Evolutionary conservation across 148 eudicot genomes (phyloP).

Genomic region (Diospyros kaki): DNA sequence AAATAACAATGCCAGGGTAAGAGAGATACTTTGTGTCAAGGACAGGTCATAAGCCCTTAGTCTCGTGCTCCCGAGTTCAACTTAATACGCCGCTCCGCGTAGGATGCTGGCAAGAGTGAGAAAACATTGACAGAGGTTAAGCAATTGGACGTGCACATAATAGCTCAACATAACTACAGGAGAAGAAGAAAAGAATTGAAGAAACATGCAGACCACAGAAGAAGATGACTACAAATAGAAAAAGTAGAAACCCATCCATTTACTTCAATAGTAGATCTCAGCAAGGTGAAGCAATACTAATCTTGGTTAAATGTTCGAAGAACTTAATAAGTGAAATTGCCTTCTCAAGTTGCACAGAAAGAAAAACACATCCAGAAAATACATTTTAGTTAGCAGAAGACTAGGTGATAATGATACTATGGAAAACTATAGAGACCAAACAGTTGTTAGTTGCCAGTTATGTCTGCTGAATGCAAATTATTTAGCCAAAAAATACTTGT

Average conservation of each 20-base stretch:
- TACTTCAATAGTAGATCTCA: background rate
- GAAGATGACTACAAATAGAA: background rate
- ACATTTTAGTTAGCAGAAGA: too few relatives aligned
- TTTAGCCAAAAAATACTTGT: background rate
- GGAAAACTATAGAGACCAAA: background rate
- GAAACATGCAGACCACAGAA: background rate
- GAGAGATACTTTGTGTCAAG: too few relatives aligned
- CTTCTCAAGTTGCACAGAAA: background rate
- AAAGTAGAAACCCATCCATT: background rate
- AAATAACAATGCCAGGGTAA: background rate
- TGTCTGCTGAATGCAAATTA: background rate
- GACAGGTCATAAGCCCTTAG: background rate
- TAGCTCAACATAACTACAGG: background rate
- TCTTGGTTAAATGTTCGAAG: background rate
- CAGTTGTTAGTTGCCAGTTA: too few relatives aligned
- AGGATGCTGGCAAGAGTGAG: slow-evolving; percentile 35
- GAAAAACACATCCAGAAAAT: background rate
- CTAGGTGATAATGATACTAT: background rate
- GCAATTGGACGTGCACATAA: background rate
- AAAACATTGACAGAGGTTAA: background rate
- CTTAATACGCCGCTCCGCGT: slow-evolving; percentile 40
- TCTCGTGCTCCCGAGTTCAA: slow-evolving; percentile 15
- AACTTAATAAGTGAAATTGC: background rate
- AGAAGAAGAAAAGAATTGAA: background rate
- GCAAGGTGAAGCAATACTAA: background rate